These are phyloP conservation scores for Avicennia marina DNA, from an alignment of 257 asterid species.

Conservation along the genomic window DNA sequence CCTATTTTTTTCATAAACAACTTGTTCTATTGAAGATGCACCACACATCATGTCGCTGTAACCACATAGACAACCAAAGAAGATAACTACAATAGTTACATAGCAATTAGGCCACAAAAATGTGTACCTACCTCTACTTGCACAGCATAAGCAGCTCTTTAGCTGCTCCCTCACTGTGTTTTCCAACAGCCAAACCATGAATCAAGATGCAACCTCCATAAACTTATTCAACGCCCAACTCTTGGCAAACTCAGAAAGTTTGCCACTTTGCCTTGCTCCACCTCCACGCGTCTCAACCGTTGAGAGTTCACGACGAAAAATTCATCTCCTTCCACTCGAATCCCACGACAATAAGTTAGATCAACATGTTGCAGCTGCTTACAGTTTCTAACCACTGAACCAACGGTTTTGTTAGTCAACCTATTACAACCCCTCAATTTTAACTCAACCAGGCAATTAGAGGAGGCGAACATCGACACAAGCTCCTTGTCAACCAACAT, in stretches of 20 bases:
- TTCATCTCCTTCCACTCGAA: conserved; percentile 49
- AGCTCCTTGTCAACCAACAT: conserved; percentile 65
- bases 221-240: conserved; percentile 29
- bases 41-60: not conserved
- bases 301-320: conserved; percentile 32
- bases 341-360: conserved; percentile 38
- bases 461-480: conserved; percentile 59
- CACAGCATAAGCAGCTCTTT: not conserved
- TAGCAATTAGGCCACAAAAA: not conserved
- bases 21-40: not conserved
- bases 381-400: conserved; percentile 42
- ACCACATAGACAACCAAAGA: not conserved
- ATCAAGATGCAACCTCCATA: conserved; percentile 43
- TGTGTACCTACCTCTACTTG: not conserved
- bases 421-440: conserved; percentile 59
- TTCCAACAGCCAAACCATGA: not conserved
- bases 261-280: conserved; percentile 56
- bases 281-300: conserved; percentile 38
- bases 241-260: conserved; percentile 40
- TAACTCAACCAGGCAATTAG: conserved; percentile 47
- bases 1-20: not conserved
- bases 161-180: not conserved
- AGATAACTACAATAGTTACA: not conserved
- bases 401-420: conserved; percentile 29
- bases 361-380: conserved; percentile 43